A percentile compares a stretch with the other conserved stretches of the same genome.
phyloP scores from a whole-genome alignment of 1,139 yeast genomes.

The Arxiozyma slooffiae region DNA sequence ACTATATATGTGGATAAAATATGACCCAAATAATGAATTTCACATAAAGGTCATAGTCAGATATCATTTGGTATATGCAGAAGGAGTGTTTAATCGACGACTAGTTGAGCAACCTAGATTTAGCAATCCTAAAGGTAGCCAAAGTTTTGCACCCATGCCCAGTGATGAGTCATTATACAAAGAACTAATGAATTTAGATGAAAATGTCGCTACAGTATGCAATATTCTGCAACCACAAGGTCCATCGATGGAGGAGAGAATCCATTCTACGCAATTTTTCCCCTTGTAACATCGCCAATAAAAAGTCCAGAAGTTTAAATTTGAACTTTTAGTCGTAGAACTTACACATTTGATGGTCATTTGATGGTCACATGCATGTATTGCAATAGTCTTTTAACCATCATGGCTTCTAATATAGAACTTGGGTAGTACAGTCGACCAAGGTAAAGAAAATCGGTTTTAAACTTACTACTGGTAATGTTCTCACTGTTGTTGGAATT shows the following conservation, averaged over 20 bases:
- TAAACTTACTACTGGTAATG: not conserved
- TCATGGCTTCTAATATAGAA: conserved; percentile 79
- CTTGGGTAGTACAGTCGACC: conserved; percentile 89
- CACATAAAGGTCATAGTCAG: conserved; percentile 76
- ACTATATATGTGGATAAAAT: conserved; percentile 82
- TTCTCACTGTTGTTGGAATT: not conserved
- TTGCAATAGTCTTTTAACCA: conserved; percentile 48
- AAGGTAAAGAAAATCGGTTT: conserved; percentile 39
- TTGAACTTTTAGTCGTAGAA: conserved; percentile 42
- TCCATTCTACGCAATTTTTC: conserved; percentile 59
- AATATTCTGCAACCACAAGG: conserved; percentile 71
- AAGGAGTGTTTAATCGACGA: conserved; percentile 72
- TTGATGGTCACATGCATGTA: no score
- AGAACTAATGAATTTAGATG: conserved; percentile 32
- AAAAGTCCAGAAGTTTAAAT: conserved; percentile 49
- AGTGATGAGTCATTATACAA: conserved; percentile 37
- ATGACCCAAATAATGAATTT: conserved; percentile 90
- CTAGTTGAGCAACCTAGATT: conserved; percentile 83
- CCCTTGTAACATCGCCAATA: conserved; percentile 64
- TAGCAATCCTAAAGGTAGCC: conserved; percentile 79
- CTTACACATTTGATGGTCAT: conserved; percentile 65
- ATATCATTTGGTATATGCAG: conserved; percentile 82
- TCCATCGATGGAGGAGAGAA: conserved; percentile 83
- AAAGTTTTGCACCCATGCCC: conserved; percentile 75
- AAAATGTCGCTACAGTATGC: conserved; percentile 51